phyloP scores from a whole-genome alignment of 257 asterid species.

The Forsythia viridissima region DNA sequence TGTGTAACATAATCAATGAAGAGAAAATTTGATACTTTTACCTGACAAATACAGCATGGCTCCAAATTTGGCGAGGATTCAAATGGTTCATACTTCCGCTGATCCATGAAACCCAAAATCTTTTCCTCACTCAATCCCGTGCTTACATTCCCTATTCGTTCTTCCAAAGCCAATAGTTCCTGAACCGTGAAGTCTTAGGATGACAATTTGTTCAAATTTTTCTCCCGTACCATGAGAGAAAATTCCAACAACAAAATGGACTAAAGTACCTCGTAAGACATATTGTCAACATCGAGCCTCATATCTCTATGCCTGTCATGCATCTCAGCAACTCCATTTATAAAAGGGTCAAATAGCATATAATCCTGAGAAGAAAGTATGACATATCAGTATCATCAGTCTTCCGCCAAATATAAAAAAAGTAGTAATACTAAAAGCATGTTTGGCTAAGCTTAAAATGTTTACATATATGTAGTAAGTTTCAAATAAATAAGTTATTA shows the following conservation, averaged over 20 bases:
- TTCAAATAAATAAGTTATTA: not conserved
- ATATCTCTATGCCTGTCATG: constrained; percentile 83
- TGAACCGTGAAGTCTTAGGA: constrained; percentile 15
- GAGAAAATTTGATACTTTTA: constrained; percentile 14
- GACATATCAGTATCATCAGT: not conserved
- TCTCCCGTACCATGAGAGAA: not conserved
- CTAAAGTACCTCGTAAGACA: constrained; percentile 83
- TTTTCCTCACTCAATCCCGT: constrained; percentile 72
- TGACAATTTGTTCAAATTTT: not conserved
- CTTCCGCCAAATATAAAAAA: not conserved
- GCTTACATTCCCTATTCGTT: constrained; percentile 80
- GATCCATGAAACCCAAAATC: constrained; percentile 49
- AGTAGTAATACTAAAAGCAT: not conserved
- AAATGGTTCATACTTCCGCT: constrained; percentile 36
- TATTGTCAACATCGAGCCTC: constrained; percentile 94
- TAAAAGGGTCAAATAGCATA: constrained; percentile 63
- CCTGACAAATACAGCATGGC: constrained; percentile 94
- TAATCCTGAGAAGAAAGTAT: constrained; percentile 48
- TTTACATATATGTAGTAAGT: not conserved
- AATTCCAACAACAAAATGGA: constrained; percentile 10
- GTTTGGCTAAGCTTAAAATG: not conserved
- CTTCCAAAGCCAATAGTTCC: constrained; percentile 95
- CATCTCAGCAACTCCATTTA: constrained; percentile 54
- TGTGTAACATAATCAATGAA: no score
- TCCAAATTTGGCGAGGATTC: constrained; percentile 43